Evolutionary conservation across 306 rosid genomes (phyloP), one percentile per base, ranked within the genome.

Genomic region (Corylus avellana): DNA sequence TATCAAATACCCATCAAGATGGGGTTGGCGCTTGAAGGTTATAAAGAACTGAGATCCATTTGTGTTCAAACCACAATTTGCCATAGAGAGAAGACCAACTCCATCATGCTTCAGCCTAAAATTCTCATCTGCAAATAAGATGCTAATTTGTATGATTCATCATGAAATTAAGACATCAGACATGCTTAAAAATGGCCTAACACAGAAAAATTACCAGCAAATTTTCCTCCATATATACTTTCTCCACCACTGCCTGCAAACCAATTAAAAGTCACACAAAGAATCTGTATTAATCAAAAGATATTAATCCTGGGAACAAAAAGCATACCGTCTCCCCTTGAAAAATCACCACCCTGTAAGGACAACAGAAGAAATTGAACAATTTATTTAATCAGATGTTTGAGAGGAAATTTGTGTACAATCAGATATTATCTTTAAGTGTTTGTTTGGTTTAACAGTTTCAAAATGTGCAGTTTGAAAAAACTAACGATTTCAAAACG

Each of bases 11-110:
- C 98, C 93, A 85, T 96, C 89, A 75, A 96, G 98, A 86, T 93
- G 98, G 73, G 92, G 93, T 75, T 90, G 96, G 74, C 86, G 91
- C 92, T 89, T 93, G 87, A 96, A 96, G 66, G 80, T 87, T 66
- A 96, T 88, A 86, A 96, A 96, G 87, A 96, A 96, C 83, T 96
- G 99, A 56, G 99, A 93, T 64, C 98, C 99, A 85, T 96, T 96
- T 79, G 98, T 91, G 87, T 96, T 89, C 74, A 94, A 96, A 48
- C 99, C 98, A 53, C 91, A 84, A 87, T 96, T 96, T 78, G 99
- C 99, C 99, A 96, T 93, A 62, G 98, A 96, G 78, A 96, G 93
- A 78, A 93, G 13, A 70, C 99, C 99, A 42, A 94, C 92, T 76
- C 88, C 93, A 84, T 91, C 97, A 84, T 96, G 99, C 83, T 84